phyloP scores from a whole-genome alignment of 2,329 filamentous ascomycete species.

The Phialophora macrospora region DNA sequence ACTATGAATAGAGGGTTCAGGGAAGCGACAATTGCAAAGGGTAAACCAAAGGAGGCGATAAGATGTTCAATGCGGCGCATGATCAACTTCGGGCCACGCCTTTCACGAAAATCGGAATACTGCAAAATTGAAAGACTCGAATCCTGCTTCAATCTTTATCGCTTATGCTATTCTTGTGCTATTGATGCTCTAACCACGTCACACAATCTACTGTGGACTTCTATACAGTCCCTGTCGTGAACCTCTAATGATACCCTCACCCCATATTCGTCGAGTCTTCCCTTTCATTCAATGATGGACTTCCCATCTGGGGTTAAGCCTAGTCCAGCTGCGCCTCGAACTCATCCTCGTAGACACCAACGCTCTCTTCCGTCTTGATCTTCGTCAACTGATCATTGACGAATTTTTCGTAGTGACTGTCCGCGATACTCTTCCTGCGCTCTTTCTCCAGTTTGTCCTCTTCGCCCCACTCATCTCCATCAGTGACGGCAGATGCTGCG shows the following conservation, averaged over 20 bases:
- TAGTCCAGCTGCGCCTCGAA: constrained; percentile 63
- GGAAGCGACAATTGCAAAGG: not conserved
- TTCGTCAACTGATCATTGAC: constrained; percentile 79
- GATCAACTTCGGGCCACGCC: too few relatives aligned
- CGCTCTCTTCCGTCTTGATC: constrained; percentile 62
- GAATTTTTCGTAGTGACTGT: constrained; percentile 78
- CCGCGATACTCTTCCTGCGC: constrained; percentile 57
- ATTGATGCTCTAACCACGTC: not conserved
- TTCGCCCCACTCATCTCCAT: constrained; percentile 36
- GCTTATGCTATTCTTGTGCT: not conserved
- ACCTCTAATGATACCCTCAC: not conserved
- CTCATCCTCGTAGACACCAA: constrained; percentile 63
- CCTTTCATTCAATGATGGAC: not conserved
- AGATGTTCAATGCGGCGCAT: not conserved
- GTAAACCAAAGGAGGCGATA: not conserved
- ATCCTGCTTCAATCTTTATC: not conserved
- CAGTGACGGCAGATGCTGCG: constrained; percentile 5
- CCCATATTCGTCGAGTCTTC: not conserved
- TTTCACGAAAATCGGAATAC: too few relatives aligned
- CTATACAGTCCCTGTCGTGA: not conserved
- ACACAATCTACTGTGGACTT: not conserved
- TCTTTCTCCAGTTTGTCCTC: constrained; percentile 40
- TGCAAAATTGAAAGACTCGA: too few relatives aligned
- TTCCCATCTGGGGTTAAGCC: not conserved
- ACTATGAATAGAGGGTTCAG: too few relatives aligned